These are phyloP conservation scores for Saccharomycopsis fermentans DNA, from an alignment of 805 yeast species.

Conservation along the genomic window DNA sequence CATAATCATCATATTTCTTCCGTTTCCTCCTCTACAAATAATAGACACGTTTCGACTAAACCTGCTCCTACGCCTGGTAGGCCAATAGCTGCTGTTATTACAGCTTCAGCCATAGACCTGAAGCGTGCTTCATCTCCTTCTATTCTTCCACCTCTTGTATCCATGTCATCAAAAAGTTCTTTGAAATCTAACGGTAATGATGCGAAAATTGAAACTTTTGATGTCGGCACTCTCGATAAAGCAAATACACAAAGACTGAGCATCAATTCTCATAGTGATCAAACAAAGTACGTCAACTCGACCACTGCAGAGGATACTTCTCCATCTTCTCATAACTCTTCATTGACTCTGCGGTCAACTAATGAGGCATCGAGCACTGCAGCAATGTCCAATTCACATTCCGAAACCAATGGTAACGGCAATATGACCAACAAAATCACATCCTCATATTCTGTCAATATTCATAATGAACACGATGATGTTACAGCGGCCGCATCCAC, in stretches of 20 bases:
- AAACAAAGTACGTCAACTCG: not conserved
- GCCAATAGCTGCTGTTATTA: not conserved
- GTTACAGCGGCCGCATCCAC: not conserved
- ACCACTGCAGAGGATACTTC: not conserved
- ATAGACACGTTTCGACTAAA: not conserved
- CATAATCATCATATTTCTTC: not conserved
- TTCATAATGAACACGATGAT: not conserved
- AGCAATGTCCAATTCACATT: not conserved
- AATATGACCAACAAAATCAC: not conserved
- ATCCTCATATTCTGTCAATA: not conserved
- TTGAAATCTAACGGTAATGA: not conserved
- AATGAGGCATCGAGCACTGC: not conserved
- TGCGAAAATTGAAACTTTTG: not conserved
- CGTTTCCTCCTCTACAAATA: not conserved
- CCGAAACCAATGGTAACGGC: not conserved
- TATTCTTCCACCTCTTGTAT: not conserved
- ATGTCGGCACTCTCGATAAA: not conserved
- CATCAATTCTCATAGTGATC: not conserved
- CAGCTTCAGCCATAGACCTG: not conserved
- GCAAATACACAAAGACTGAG: not conserved
- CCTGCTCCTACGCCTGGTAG: not conserved
- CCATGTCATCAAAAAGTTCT: not conserved
- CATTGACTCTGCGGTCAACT: not conserved
- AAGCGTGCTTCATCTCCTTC: not conserved
- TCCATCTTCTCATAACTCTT: not conserved